phyloP scores from a whole-genome alignment of 345 rosid species.

The Populus alba region DNA sequence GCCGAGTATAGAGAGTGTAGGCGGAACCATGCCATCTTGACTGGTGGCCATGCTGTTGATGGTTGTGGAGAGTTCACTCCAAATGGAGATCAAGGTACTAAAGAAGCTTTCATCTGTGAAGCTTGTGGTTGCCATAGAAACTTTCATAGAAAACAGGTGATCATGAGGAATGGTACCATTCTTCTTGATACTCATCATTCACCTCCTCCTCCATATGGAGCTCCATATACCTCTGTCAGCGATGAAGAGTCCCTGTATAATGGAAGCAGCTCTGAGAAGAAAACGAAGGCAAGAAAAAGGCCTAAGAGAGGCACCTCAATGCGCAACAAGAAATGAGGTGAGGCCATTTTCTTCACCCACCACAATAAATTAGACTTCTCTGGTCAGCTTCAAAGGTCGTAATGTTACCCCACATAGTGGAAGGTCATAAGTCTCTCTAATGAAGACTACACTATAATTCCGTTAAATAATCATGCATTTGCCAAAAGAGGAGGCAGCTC shows the following conservation, averaged over 20 bases:
- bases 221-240: not conserved
- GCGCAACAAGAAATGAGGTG: not conserved
- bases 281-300: not conserved
- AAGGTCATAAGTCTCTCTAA: not conserved
- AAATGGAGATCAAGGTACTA: constrained; percentile 44
- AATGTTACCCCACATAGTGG: not conserved
- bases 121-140: constrained; percentile 82
- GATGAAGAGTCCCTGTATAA: not conserved
- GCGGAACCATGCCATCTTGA: constrained; percentile 73
- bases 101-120: constrained; percentile 53
- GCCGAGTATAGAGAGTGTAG: constrained; percentile 64
- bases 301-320: not conserved
- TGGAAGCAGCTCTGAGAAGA: not conserved
- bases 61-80: constrained; percentile 87
- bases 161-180: not conserved
- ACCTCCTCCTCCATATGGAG: not conserved
- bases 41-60: constrained; percentile 74
- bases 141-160: constrained; percentile 60
- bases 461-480: not conserved
- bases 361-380: not conserved
- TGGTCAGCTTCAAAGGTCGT: not conserved
- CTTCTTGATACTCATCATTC: not conserved
- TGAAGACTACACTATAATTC: too few species aligned
- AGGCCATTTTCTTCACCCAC: not conserved
- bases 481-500: not conserved